Evolutionary conservation across 2,329 filamentous ascomycete genomes (phyloP).

Genomic region (Dendrostoma leiphaemia): DNA sequence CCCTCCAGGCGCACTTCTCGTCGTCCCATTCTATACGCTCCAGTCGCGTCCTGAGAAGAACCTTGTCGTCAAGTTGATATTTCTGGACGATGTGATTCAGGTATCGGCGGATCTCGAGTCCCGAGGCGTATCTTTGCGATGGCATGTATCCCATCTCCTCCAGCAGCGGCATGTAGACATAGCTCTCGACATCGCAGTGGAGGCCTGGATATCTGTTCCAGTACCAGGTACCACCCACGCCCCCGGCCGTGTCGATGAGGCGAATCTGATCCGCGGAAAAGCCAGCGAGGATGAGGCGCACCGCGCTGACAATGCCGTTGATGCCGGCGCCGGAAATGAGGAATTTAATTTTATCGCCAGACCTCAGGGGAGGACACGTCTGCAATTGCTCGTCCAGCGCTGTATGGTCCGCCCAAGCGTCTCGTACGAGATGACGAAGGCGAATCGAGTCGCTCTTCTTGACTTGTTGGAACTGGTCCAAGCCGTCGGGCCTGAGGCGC

Average conservation of each 20-base stretch:
- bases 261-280: conserved; percentile 35
- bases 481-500: too few species aligned
- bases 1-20: too few species aligned
- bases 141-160: conserved; percentile 61
- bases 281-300: conserved; percentile 33
- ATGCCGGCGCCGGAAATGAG: conserved; percentile 34
- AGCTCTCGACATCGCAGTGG: conserved; percentile 58
- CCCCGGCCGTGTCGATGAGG: conserved; percentile 40
- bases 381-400: too few species aligned
- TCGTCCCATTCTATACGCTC: too few species aligned
- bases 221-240: conserved; percentile 51
- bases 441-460: too few species aligned
- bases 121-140: conserved; percentile 38
- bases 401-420: too few species aligned
- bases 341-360: too few species aligned
- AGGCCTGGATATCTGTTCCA: conserved; percentile 51
- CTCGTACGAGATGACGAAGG: too few species aligned
- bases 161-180: conserved; percentile 57
- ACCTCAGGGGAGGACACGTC: too few species aligned
- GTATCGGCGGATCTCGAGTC: conserved; percentile 42
- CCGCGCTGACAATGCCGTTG: conserved; percentile 31
- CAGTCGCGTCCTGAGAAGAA: conserved; percentile 45
- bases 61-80: conserved; percentile 41
- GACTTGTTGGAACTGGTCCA: too few species aligned
- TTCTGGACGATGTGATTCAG: conserved; percentile 40